phyloP scores from a whole-genome alignment of 805 yeast species.

The Komagataella phaffii region DNA sequence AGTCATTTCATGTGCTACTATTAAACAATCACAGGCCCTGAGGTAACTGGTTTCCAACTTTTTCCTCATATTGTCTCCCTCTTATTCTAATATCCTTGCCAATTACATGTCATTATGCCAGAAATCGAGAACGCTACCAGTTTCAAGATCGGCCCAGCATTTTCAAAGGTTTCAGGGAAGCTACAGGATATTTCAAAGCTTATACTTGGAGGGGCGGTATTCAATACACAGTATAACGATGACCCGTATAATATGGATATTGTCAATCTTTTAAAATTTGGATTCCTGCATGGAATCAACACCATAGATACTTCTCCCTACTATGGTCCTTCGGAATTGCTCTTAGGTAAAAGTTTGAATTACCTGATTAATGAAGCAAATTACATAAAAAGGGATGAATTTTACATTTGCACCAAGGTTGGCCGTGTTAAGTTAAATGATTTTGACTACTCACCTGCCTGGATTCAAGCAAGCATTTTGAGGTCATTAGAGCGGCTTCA shows the following conservation, averaged over 20 bases:
- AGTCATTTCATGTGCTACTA: no score
- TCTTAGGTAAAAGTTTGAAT: conserved; percentile 57
- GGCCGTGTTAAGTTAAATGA: conserved; percentile 60
- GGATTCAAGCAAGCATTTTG: conserved; percentile 46
- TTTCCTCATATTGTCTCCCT: neutral
- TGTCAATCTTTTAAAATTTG: conserved; percentile 38
- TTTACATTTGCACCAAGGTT: conserved; percentile 72
- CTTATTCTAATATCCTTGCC: neutral
- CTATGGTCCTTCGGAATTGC: conserved; percentile 76
- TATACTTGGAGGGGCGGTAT: conserved; percentile 79
- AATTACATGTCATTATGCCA: neutral
- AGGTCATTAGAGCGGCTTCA: conserved; percentile 57
- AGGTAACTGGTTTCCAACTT: neutral
- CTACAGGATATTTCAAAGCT: conserved; percentile 35
- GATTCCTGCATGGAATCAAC: conserved; percentile 53
- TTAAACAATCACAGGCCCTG: no score
- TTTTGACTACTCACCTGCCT: conserved; percentile 58
- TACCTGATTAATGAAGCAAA: conserved; percentile 17
- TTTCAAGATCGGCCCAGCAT: neutral
- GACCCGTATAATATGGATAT: conserved; percentile 53
- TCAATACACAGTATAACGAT: conserved; percentile 67
- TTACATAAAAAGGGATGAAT: conserved; percentile 40
- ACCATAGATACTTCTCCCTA: conserved; percentile 90
- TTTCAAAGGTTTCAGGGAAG: conserved; percentile 6
- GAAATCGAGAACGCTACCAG: neutral